Evolutionary conservation across 495 filamentous ascomycete genomes (phyloP), one percentile per base, ranked within the genome.

Genomic region (Hamigera avellanea): DNA sequence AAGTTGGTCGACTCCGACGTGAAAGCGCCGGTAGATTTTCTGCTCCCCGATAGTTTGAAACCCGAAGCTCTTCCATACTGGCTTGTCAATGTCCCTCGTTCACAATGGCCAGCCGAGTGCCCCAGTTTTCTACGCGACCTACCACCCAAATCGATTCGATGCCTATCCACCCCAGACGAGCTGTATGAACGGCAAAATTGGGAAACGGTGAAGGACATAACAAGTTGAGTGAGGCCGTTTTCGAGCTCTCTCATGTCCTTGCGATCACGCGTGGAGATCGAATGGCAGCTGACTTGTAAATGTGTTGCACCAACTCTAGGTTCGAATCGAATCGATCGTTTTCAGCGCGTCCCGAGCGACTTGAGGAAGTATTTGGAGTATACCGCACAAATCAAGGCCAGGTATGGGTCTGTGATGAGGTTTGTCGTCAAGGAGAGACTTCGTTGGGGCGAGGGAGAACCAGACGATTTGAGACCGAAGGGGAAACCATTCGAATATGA

Each of bases 301-400:
- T 28, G 35, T 57, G n/a, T 30, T 23, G 21, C 21, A 9, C 21
- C 27, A 17, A 15, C 25, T n/a, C 1, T 37, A 70, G 64, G 59
- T 53, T 42, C 61, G 21, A 87, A 89, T 64, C 69, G 67, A 14
- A 69, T 89, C 27, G 79, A 85, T 48, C 60, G 66, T 1, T 89
- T 93, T 53, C 76, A 80, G 41, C 73, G 86, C 2, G 52, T 75
- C 0, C 86, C 86, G 3, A 81, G 77, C 6, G 74, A 87, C 32
- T 64, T 89, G 27, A 66, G 84, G 26, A 70, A 67, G 16, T 94
- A 93, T 42, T 61, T 81, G 5, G 70, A 69, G 31, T 88, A 75
- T 46, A 80, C 60, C 18, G 69, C 66, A 45, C 50, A 68, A 21
- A 60, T 89, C 16, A 72, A 72, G 39, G 61, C 70, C 39, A 58